phyloP scores from a whole-genome alignment of 768 basidiomycete species.

The Pleurotus platypus region DNA sequence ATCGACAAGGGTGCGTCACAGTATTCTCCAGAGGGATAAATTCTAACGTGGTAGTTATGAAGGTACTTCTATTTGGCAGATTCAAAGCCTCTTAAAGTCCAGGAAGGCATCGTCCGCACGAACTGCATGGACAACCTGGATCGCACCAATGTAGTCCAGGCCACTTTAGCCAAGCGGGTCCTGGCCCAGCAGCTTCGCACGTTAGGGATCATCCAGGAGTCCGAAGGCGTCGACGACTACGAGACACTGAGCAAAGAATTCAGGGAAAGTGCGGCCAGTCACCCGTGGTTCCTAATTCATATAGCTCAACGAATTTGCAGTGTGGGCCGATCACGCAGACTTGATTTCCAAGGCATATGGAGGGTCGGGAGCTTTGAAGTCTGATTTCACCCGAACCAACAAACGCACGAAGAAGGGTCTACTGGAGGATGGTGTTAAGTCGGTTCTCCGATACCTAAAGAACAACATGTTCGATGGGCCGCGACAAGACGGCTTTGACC shows the following conservation, averaged over 20 bases:
- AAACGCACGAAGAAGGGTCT: conserved; percentile 78
- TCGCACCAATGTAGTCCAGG: conserved; percentile 95
- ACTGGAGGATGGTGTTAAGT: conserved; percentile 85
- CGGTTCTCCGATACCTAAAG: conserved; percentile 80
- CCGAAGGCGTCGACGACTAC: conserved; percentile 78
- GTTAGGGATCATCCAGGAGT: conserved; percentile 66
- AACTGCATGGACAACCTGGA: conserved; percentile 99
- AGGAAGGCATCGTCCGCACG: conserved; percentile 80
- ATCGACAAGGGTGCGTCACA: conserved; percentile 56
- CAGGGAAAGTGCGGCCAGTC: conserved; percentile 68
- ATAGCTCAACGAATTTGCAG: conserved; percentile 33
- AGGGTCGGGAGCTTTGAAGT: conserved; percentile 94
- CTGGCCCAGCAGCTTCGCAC: conserved; percentile 74
- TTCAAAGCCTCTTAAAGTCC: conserved; percentile 48
- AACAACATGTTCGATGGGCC: conserved; percentile 98
- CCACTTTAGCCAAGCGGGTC: conserved; percentile 83
- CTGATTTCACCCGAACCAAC: conserved; percentile 94
- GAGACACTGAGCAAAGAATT: conserved; percentile 77
- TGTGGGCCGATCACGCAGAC: conserved; percentile 98
- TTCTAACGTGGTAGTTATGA: background rate
- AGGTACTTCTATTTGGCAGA: conserved; percentile 80
- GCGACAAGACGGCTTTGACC: conserved; percentile 90
- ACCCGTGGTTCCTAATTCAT: conserved; percentile 1
- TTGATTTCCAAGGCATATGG: conserved; percentile 86
- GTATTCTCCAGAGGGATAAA: background rate